Conservation (phyloP, 768 basidiomycete species). For the Russula virescens region DNA sequence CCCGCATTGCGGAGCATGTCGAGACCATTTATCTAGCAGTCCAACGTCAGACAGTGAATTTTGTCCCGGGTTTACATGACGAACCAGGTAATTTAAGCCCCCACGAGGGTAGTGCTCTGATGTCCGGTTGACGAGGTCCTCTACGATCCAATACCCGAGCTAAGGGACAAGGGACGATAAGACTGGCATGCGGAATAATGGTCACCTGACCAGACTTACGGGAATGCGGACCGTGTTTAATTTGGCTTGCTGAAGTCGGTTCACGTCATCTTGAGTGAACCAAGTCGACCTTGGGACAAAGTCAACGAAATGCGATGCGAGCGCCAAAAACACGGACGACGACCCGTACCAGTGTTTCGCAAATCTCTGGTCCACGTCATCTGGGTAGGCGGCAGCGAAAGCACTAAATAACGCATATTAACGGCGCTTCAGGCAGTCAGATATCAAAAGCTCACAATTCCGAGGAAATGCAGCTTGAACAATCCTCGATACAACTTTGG, state of each 20-base stretch:
- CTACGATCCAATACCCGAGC: constrained; percentile 83
- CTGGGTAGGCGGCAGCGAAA: constrained; percentile 54
- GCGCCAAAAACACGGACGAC: neutral
- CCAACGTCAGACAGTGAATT: neutral
- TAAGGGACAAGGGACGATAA: constrained; percentile 29
- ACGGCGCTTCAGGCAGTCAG: constrained; percentile 23
- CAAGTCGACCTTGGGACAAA: constrained; percentile 48
- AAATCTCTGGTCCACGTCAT: constrained; percentile 49
- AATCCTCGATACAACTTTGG: constrained; percentile 49
- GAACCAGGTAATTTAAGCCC: constrained; percentile 58
- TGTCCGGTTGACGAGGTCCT: constrained; percentile 56
- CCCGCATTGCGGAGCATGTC: constrained; percentile 53
- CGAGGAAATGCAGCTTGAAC: constrained; percentile 55
- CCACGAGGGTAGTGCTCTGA: constrained; percentile 65
- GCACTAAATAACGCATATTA: constrained; percentile 36
- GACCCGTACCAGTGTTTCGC: constrained; percentile 56
- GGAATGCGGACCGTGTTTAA: constrained; percentile 78
- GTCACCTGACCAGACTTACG: constrained; percentile 34
- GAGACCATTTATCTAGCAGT: constrained; percentile 54
- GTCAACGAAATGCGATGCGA: neutral
- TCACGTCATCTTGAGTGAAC: constrained; percentile 62
- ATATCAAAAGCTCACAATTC: constrained; percentile 61
- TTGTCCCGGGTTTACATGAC: neutral
- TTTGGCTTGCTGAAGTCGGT: constrained; percentile 45
- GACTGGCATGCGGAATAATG: neutral